These are phyloP conservation scores for Whalleya microplaca DNA, from an alignment of 2,329 filamentous ascomycete species.

Conservation along the genomic window DNA sequence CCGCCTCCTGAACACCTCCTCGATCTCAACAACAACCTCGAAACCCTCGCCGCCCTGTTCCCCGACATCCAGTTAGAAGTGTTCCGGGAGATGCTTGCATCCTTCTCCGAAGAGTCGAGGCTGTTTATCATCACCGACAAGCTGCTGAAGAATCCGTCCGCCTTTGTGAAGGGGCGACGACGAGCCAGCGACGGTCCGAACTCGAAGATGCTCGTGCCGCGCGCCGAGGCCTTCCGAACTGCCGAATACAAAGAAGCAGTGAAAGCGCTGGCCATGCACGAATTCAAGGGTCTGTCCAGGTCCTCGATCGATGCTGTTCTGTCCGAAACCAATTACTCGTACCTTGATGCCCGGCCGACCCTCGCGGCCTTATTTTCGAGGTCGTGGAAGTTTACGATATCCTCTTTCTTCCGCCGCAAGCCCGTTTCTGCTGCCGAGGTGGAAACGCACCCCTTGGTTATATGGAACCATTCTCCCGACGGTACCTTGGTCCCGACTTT, in stretches of 20 bases:
- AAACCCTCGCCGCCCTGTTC: constrained; percentile 71
- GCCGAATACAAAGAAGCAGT: constrained; percentile 70
- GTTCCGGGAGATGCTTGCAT: constrained; percentile 78
- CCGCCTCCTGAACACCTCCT: constrained; percentile 65
- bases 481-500: constrained; percentile 63
- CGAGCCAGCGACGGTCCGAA: constrained; percentile 39
- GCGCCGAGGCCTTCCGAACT: constrained; percentile 69
- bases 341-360: constrained; percentile 71
- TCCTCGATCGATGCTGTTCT: constrained; percentile 79
- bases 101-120: constrained; percentile 75
- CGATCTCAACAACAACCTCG: constrained; percentile 71
- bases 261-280: constrained; percentile 68
- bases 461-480: constrained; percentile 61
- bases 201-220: constrained; percentile 48
- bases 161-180: constrained; percentile 73
- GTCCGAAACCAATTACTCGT: constrained; percentile 80
- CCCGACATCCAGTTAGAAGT: constrained; percentile 82
- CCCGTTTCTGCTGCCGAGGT: constrained; percentile 55
- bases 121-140: constrained; percentile 78
- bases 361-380: constrained; percentile 70
- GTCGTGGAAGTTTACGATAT: constrained; percentile 78
- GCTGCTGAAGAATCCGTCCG: constrained; percentile 71
- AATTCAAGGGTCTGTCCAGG: constrained; percentile 75
- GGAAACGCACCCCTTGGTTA: constrained; percentile 64
- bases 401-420: constrained; percentile 70